Conservation (phyloP, 306 rosid genomes). For the Phaseolus lunatus region DNA sequence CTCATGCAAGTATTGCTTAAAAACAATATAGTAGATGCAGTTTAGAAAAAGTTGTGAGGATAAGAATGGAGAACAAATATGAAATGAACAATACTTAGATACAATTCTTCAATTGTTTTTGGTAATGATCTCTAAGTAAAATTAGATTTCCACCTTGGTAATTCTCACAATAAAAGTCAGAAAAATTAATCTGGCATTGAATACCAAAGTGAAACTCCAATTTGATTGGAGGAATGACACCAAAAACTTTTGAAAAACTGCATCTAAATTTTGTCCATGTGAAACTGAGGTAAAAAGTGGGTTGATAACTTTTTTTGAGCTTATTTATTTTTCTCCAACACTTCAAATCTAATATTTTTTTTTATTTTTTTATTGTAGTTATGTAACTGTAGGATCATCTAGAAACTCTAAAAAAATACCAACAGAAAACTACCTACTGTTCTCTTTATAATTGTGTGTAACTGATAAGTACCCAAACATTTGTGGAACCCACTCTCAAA, state of each 20-base stretch:
- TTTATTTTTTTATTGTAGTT: slow-evolving; percentile 2
- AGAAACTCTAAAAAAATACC: background rate
- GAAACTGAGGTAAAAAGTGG: background rate
- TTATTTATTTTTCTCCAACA: background rate
- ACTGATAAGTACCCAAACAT: too few relatives aligned
- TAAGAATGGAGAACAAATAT: background rate
- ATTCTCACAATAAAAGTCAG: background rate
- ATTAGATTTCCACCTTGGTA: background rate
- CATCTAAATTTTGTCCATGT: background rate
- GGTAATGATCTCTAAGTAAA: background rate
- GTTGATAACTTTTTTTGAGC: background rate
- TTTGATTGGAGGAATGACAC: background rate
- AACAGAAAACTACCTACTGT: background rate
- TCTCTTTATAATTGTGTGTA: background rate
- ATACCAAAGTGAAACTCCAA: background rate
- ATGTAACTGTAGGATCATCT: slow-evolving; percentile 17
- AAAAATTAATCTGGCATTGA: background rate
- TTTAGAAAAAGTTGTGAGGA: background rate
- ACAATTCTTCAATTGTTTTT: background rate
- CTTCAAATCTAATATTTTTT: background rate
- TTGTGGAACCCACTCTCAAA: too few relatives aligned
- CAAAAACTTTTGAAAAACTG: background rate
- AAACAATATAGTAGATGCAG: background rate
- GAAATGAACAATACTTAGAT: background rate
- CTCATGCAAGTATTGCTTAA: background rate